These are phyloP conservation scores for Apiospora koreana DNA, from an alignment of 2,329 filamentous ascomycete species.

Conservation along the genomic window DNA sequence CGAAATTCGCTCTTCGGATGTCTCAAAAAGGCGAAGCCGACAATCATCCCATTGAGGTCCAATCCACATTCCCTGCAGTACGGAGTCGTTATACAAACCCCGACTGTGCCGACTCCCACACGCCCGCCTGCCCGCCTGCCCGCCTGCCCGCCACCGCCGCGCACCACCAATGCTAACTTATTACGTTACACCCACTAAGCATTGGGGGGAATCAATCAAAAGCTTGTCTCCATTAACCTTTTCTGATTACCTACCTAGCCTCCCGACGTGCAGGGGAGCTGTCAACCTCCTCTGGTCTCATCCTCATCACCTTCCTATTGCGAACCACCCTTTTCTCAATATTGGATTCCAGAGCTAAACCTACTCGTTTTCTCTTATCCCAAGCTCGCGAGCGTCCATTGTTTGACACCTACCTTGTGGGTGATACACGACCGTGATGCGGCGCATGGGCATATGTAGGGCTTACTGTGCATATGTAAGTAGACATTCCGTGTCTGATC, in stretches of 20 bases:
- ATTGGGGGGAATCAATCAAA: not conserved
- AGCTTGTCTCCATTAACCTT: conserved; percentile 5
- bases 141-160: not conserved
- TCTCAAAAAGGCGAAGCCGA: conserved; percentile 1
- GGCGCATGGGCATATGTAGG: not conserved
- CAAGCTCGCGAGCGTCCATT: no score
- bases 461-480: conserved; percentile 3
- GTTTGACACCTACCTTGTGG: not conserved
- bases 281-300: no score
- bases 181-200: not conserved
- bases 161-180: not conserved
- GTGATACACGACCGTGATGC: not conserved
- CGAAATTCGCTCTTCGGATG: not conserved
- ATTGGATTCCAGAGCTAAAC: not conserved
- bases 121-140: not conserved
- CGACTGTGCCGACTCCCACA: not conserved
- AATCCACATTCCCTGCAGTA: no score
- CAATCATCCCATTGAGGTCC: not conserved
- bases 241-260: not conserved
- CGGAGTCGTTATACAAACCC: not conserved
- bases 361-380: not conserved
- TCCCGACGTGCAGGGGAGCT: not conserved
- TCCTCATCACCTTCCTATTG: not conserved
- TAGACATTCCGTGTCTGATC: not conserved
- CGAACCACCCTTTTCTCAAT: not conserved